Evolutionary conservation across 768 basidiomycete genomes (phyloP).

Genomic region (Xerocomellus amylosporus): DNA sequence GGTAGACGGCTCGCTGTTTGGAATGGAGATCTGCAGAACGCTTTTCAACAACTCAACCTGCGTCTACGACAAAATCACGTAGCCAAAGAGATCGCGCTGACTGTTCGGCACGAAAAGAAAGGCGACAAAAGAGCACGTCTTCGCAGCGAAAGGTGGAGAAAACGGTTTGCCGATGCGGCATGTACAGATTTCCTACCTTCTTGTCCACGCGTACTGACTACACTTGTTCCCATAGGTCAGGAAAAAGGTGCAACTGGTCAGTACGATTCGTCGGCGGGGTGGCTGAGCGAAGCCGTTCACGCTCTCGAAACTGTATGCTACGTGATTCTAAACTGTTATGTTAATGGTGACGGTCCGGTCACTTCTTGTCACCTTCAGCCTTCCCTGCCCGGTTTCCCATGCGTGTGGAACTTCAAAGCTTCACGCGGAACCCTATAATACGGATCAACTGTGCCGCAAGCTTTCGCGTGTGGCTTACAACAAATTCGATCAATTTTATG

Average conservation of each 20-base stretch:
- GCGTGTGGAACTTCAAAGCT: slow-evolving; percentile 2
- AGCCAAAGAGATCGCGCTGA: slow-evolving; percentile 43
- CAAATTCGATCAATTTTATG: slow-evolving; percentile 5
- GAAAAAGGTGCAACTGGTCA: slow-evolving; percentile 77
- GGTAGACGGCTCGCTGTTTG: slow-evolving; percentile 59
- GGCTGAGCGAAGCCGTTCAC: slow-evolving; percentile 37
- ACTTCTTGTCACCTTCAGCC: not conserved
- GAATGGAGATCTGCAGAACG: slow-evolving; percentile 41
- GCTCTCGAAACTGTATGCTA: slow-evolving; percentile 3
- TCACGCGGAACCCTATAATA: slow-evolving; percentile 3
- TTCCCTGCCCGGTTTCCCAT: not conserved
- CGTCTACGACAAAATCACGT: slow-evolving; percentile 59
- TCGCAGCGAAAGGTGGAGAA: slow-evolving; percentile 74
- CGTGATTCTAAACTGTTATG: slow-evolving; percentile 3
- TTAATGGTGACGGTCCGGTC: slow-evolving; percentile 5
- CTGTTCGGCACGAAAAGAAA: slow-evolving; percentile 76
- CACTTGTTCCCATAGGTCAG: slow-evolving; percentile 56
- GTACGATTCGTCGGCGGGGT: slow-evolving; percentile 73
- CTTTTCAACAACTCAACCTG: slow-evolving; percentile 48
- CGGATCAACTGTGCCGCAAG: slow-evolving; percentile 13
- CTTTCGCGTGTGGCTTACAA: slow-evolving; percentile 4
- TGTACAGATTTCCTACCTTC: slow-evolving; percentile 21
- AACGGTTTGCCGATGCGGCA: slow-evolving; percentile 76
- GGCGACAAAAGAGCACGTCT: slow-evolving; percentile 75
- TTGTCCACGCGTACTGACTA: slow-evolving; percentile 14